Base-by-base conservation (phyloP, 2,329 filamentous ascomycete species). In the Hypoxylon sp. region DNA sequence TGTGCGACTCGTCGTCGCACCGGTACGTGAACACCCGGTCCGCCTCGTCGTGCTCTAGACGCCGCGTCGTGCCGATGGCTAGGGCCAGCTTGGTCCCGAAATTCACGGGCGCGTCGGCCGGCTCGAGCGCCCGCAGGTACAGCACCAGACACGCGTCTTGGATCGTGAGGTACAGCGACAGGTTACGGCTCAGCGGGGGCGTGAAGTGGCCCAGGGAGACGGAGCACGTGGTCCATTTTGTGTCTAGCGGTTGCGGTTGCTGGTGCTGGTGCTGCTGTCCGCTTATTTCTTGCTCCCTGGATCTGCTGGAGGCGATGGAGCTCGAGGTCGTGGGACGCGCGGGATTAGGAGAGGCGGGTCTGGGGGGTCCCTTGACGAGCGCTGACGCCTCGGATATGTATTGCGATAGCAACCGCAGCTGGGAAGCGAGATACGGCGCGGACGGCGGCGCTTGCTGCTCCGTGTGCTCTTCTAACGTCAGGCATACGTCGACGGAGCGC, bases 401-500 rank as follows among this genome's bases (percentile, higher is more conserved):
- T 63, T 86, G 83, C 63, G 87, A 80, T 40, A 91, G 82, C 40
- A 89, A 81, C 51, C 84, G 82, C 25, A 91, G 83, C 66, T 89
- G 87, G 6, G 85, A 83, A 31, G 85, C 81, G 31, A 90, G 83
- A 63, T 88, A 87, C 87, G 74, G 82, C 81, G 54, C 76, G 5
- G 86, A 85, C 74, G 88, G 84, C 50, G 82, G 83, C n/a, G 40
- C 25, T 42, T 50, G 40, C 56, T 72, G 17, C 58, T 67, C 55
- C 37, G 91, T 92, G 83, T 90, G 91, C 30, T 91, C 86, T 49
- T 91, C 93, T 14, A 97, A 87, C 0, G 17, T 13, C 74, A 91
- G 89, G 55, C 97, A 90, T 51, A 97, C 89, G 79, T 97, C 93
- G 70, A 98, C 88, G 64, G 93, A 91, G 75, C 93, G 89, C 68